These are phyloP conservation scores for Gossypium schwendimanii DNA, from an alignment of 441 rosid genomes.

Conservation along the genomic window DNA sequence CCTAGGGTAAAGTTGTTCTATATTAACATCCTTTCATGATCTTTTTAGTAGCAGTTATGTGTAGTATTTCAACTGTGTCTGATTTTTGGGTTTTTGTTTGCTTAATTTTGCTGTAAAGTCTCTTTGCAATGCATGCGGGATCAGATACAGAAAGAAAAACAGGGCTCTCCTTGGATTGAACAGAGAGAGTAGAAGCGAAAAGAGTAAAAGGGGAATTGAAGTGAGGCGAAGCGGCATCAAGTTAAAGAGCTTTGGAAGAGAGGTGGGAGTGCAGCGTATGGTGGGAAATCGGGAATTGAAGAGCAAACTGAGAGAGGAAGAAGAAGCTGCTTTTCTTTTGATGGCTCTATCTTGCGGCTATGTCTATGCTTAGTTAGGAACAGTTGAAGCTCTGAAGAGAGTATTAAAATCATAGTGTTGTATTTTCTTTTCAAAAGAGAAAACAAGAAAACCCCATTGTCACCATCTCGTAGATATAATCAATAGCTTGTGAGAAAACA, in stretches of 20 bases:
- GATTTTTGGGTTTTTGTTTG: neutral
- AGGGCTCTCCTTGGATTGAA: slow-evolving; percentile 18
- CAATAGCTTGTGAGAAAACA: neutral
- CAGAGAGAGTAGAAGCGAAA: slow-evolving; percentile 18
- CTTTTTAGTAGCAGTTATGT: neutral
- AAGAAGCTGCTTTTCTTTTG: slow-evolving; percentile 39
- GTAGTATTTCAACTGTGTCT: neutral
- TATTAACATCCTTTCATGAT: too few relatives aligned
- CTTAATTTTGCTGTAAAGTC: slow-evolving; percentile 28
- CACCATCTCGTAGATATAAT: neutral
- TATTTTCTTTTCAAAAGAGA: neutral
- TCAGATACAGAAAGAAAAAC: slow-evolving; percentile 41
- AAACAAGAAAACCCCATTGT: neutral
- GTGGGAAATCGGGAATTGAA: neutral
- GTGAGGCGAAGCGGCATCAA: neutral
- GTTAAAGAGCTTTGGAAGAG: neutral
- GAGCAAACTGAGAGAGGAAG: slow-evolving; percentile 29
- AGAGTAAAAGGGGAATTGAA: neutral
- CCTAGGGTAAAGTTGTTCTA: slow-evolving; percentile 34
- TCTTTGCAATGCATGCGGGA: slow-evolving; percentile 63
- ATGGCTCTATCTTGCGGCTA: neutral
- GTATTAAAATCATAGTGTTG: neutral
- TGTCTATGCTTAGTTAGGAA: neutral
- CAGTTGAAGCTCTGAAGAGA: neutral
- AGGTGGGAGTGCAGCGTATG: slow-evolving; percentile 10